phyloP scores from a whole-genome alignment of 169 alveolate species.

The Cryptosporidium meleagridis region DNA sequence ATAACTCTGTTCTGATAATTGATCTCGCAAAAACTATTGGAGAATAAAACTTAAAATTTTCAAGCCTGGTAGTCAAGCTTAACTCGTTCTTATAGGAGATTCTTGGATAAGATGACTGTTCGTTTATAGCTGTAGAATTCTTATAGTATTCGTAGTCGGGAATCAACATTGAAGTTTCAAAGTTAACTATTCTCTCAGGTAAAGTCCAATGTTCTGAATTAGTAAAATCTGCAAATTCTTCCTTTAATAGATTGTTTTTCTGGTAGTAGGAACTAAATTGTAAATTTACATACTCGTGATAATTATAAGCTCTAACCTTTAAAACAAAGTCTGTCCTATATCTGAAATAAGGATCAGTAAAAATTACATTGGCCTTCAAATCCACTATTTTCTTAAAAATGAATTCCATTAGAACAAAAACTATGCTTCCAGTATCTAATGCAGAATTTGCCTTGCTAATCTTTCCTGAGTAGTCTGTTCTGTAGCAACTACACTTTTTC shows the following conservation, averaged over 20 bases:
- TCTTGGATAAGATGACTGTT: neutral
- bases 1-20: conserved; percentile 13
- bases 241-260: neutral
- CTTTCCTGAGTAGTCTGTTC: neutral
- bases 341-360: conserved; percentile 65
- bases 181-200: conserved; percentile 20
- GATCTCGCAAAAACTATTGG: conserved; percentile 41
- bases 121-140: neutral
- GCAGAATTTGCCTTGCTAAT: neutral
- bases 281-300: conserved; percentile 54
- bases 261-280: conserved; percentile 18
- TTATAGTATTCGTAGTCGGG: neutral
- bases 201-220: conserved; percentile 4
- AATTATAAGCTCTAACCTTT: conserved; percentile 12
- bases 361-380: conserved; percentile 29
- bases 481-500: neutral
- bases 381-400: conserved; percentile 11
- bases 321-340: conserved; percentile 48
- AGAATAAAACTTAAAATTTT: conserved; percentile 14
- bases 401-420: conserved; percentile 26
- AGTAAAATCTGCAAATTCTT: neutral
- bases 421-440: conserved; percentile 9
- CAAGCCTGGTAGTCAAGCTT: conserved; percentile 5
- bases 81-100: neutral
- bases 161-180: neutral